Evolutionary conservation across 129 eudicot genomes (phyloP), one percentile per base, ranked within the genome.

Genomic region (Smallanthus sonchifolius): DNA sequence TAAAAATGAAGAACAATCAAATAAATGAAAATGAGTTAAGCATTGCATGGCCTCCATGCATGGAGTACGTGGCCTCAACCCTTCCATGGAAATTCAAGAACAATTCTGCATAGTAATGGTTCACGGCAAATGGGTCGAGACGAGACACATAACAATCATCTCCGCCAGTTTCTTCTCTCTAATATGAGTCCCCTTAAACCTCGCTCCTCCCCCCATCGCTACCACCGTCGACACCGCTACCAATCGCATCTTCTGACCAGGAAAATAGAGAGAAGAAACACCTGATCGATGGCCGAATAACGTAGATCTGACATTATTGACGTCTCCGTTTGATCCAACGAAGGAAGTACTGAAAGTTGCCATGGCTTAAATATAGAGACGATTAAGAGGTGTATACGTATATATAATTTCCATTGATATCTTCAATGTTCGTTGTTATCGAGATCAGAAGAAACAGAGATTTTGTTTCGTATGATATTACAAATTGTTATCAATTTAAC

Each of bases 121-220:
- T n/a, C n/a, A n/a, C n/a, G n/a, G n/a, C n/a, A n/a, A n/a, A n/a
- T n/a, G n/a, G n/a, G n/a, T n/a, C n/a, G n/a, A n/a, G n/a, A n/a
- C n/a, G n/a, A n/a, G n/a, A n/a, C n/a, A n/a, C n/a, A n/a, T n/a
- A n/a, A n/a, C n/a, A n/a, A n/a, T n/a, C n/a, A 79, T 67, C 72
- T 85, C 78, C 47, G 69, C 5, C 76, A 79, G 72, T 81, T 82
- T 72, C 78, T 42, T 85, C 69, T 82, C 86, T 61, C 86, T 77
- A 35, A 48, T 43, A 57, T 79, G 82, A 40, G 84, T 85, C 49
- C 86, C 80, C 77, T 79, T 79, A 68, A 42, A 83, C 82, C 49
- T 79, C 28, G 75, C 75, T 45, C 70, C 77, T 69, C 81, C 72
- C 15, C 73, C 81, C 73, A 44, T 75, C 14, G 70, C 79, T 34